Base-by-base conservation (phyloP, 2,329 filamentous ascomycete species). In the Neonectria ditissima region DNA sequence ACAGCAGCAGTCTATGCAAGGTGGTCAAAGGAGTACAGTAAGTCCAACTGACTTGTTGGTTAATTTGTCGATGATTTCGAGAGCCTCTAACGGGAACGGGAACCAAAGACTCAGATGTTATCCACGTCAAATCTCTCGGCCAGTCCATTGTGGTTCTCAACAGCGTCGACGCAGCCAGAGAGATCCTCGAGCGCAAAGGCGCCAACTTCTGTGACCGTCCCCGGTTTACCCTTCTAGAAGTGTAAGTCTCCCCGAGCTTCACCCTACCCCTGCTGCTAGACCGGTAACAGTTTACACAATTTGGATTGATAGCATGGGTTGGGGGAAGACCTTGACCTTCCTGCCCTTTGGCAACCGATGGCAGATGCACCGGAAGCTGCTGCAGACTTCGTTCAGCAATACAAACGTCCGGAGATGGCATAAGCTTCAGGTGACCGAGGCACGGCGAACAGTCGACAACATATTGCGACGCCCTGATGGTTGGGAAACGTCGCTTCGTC, bases 291-390 rank as follows among this genome's bases (percentile, higher is more conserved):
- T 57, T 56, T 16, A 63, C 58, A 55, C 18, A 43, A 10, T 20
- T 20, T 37, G 20, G 16, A 28, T 30, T n/a, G 8, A 28, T 22
- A 76, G 74, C 13, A 81, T 82, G 79, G 81, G 81, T 13, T 84
- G 82, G 82, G 76, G 79, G 18, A 78, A 77, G 55, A 84, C 82
- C 6, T 68, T 83, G 62, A 83, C 82, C 11, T 84, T 83, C 65
- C 75, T 83, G 4, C 78, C 76, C 41, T 82, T 78, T 73, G 80
- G 80, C 3, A 71, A 76, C 30, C 73, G 71, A 53, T 83, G 82
- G 74, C 76, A 77, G 47, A 70, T 80, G 63, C 82, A 84, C 64
- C 77, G 82, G 37, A 80, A 76, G 55, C 55, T 82, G 18, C 74
- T 84, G 8, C 82, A 84, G 69, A 76, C 76, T 11, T 75, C 75